Evolutionary conservation across 176 grass and related monocot genomes (phyloP), one percentile per base, ranked within the genome.

Genomic region (Zizania latifolia): DNA sequence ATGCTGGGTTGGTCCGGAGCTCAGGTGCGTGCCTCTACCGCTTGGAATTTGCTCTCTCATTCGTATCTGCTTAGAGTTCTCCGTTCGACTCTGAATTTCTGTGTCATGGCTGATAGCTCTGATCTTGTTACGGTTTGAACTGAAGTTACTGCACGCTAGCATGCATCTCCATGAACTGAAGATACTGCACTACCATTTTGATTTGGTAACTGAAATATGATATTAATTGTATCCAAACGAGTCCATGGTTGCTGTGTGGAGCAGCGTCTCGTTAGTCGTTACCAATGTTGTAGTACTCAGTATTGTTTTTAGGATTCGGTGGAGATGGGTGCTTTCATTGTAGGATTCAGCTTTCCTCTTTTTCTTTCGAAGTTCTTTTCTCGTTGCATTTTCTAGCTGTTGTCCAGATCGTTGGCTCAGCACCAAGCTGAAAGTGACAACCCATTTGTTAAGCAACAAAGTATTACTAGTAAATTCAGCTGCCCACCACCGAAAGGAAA

Each of bases 281-380:
- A 26, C 44, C 44, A 46, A 1, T 4, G 21, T 50, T 29, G 10
- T 4, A 0, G n/a, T 5, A 8, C 69, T 23, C 35, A 16, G 53
- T 22, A 70, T 31, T 56, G 19, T 27, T 15, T 51, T 62, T 32
- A 2, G 58, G 36, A 8, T 53, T 58, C 14, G 24, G 29, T 33
- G 29, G 31, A 59, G 48, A 38, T 5, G 34, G 37, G 73, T 78
- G 66, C 66, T 10, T 66, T 38, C 17, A 10, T 39, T 11, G 73
- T 22, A 43, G 24, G 70, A 43, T 74, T 53, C 41, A 36, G 51
- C 85, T 83, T 73, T 68, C 21, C 10, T 27, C 32, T 24, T 34
- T 19, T n/a, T 33, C 28, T 21, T 80, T 65, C 6, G 27, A 22
- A 33, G 1, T 4, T 27, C 14, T 13, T 71, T 64, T 23, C 50